phyloP scores from a whole-genome alignment of 768 basidiomycete species.

The Mrakia hoshinonis region DNA sequence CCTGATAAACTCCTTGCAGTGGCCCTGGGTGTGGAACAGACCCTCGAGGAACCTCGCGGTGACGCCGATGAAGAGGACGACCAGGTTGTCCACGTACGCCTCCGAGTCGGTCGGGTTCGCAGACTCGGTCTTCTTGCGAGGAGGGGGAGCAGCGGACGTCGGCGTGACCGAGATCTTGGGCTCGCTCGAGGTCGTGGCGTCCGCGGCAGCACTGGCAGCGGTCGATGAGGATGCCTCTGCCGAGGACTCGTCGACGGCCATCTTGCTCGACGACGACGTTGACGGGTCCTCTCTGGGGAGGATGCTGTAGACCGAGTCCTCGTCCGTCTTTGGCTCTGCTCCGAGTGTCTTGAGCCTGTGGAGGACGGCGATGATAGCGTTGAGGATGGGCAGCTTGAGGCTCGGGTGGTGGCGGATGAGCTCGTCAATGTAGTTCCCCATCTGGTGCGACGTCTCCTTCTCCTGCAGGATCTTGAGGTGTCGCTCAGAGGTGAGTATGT shows the following conservation, averaged over 20 bases:
- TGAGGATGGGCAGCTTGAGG: conserved; percentile 69
- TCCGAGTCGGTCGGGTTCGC: conserved; percentile 17
- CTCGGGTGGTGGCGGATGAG: conserved; percentile 90
- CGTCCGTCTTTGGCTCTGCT: conserved; percentile 13
- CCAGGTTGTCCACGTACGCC: conserved; percentile 50
- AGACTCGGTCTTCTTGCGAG: conserved; percentile 10
- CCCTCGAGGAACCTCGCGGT: conserved; percentile 84
- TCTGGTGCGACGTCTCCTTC: conserved; percentile 80
- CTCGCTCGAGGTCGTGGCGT: not conserved
- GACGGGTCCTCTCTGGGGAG: conserved; percentile 11
- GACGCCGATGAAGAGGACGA: conserved; percentile 71
- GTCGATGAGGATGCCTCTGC: not conserved
- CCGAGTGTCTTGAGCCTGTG: conserved; percentile 54
- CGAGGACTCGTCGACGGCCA: not conserved
- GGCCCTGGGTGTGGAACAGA: conserved; percentile 79
- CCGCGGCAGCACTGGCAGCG: not conserved
- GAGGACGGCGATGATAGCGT: conserved; percentile 62
- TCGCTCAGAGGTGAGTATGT: conserved; percentile 73
- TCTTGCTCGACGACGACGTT: not conserved
- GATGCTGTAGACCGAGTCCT: conserved; percentile 28
- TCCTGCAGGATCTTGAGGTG: conserved; percentile 78
- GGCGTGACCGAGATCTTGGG: not conserved
- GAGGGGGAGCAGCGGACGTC: not conserved
- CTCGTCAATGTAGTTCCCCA: conserved; percentile 87
- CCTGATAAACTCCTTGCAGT: conserved; percentile 81